Evolutionary conservation across 1,284 basidiomycete genomes (phyloP).

Genomic region (Lentinula novae-zelandiae): DNA sequence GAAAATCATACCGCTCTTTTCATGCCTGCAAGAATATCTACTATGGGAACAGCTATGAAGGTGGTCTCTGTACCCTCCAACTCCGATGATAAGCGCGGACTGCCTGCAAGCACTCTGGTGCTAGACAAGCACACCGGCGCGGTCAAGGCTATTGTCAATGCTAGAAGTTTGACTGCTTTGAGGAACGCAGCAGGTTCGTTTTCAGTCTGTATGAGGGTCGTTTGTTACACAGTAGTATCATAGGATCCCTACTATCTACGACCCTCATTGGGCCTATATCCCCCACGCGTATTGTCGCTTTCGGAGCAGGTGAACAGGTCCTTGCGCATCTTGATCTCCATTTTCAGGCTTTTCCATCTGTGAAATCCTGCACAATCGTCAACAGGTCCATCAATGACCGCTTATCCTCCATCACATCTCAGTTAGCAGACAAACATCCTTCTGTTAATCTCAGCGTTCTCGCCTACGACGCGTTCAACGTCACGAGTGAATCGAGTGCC

Average conservation of each 20-base stretch:
- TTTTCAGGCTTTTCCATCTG: constrained; percentile 47
- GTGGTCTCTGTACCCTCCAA: constrained; percentile 64
- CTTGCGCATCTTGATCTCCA: constrained; percentile 65
- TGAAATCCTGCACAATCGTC: constrained; percentile 57
- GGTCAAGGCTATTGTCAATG: constrained; percentile 73
- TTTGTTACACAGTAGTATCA: neutral
- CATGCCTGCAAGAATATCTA: constrained; percentile 63
- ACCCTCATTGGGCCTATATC: constrained; percentile 40
- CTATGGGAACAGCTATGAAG: constrained; percentile 55
- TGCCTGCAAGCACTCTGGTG: constrained; percentile 76
- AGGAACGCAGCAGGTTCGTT: constrained; percentile 69
- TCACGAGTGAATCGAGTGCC: constrained; percentile 9
- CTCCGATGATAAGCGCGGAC: constrained; percentile 41
- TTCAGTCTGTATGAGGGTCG: neutral
- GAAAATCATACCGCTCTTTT: constrained; percentile 55
- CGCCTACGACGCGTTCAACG: neutral
- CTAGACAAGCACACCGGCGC: constrained; percentile 68
- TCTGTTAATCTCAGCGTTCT: constrained; percentile 29
- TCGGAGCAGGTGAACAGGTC: constrained; percentile 81
- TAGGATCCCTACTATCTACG: constrained; percentile 73
- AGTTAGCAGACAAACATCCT: constrained; percentile 40
- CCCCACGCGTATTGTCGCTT: constrained; percentile 55
- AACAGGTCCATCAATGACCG: constrained; percentile 60
- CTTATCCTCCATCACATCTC: constrained; percentile 35
- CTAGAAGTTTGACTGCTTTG: constrained; percentile 71